Evolutionary conservation across 2,329 filamentous ascomycete genomes (phyloP).

Genomic region (Fusarium succisae): DNA sequence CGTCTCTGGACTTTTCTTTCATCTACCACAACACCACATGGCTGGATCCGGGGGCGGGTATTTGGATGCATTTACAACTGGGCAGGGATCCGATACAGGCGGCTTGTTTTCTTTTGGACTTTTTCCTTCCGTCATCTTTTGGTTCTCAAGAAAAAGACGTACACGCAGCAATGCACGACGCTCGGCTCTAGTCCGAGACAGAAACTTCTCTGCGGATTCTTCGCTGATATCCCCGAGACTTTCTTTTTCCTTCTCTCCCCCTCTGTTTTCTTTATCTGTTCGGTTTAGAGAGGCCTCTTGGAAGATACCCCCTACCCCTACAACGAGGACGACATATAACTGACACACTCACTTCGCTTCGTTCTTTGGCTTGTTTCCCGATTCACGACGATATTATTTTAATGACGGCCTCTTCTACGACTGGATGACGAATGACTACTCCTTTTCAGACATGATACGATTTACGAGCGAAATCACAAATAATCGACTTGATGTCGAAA

Average conservation of each 20-base stretch:
- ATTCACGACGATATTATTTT: constrained; percentile 53
- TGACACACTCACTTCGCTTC: constrained; percentile 52
- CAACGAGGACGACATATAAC: constrained; percentile 22
- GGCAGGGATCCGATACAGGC: constrained; percentile 60
- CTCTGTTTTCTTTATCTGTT: constrained; percentile 32
- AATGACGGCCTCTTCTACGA: constrained; percentile 56
- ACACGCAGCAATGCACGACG: constrained; percentile 71
- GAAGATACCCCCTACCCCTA: constrained; percentile 37
- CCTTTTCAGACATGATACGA: constrained; percentile 46
- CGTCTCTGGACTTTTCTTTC: constrained; percentile 54
- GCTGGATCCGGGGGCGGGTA: constrained; percentile 63
- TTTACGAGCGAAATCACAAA: constrained; percentile 44
- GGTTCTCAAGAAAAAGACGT: constrained; percentile 62
- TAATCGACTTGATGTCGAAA: constrained; percentile 48
- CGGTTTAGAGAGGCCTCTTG: constrained; percentile 44
- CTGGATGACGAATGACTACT: constrained; percentile 50
- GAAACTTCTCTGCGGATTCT: constrained; percentile 56
- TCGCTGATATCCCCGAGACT: constrained; percentile 43
- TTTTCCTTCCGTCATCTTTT: constrained; percentile 45
- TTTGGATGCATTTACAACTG: constrained; percentile 64
- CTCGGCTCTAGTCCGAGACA: constrained; percentile 60
- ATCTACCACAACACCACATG: constrained; percentile 58
- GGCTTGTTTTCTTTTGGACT: constrained; percentile 52
- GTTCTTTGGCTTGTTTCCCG: constrained; percentile 51
- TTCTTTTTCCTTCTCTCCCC: constrained; percentile 35